Conservation (phyloP, 257 asterid species). For the Cruciata laevipes region DNA sequence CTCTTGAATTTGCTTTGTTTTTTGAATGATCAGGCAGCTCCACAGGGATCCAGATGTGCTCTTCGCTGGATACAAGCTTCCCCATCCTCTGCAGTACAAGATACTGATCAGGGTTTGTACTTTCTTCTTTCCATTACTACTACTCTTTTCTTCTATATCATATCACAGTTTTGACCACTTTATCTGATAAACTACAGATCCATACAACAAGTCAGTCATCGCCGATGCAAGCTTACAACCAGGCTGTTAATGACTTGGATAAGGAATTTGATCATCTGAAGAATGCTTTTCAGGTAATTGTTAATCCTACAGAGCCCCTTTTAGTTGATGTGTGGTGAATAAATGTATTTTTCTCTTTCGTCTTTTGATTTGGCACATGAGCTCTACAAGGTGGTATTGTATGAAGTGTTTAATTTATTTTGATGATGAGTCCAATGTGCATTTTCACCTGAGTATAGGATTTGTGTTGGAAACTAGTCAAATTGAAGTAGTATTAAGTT, state of each 20-base stretch:
- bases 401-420: not conserved
- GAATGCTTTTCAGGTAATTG: slow-evolving; percentile 63
- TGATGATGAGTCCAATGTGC: not conserved
- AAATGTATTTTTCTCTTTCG: not conserved
- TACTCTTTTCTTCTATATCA: not conserved
- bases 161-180: not conserved
- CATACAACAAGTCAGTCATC: slow-evolving; percentile 94
- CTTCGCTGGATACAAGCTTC: slow-evolving; percentile 94
- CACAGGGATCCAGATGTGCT: slow-evolving; percentile 81
- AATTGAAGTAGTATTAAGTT: not conserved
- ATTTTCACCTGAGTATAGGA: not conserved
- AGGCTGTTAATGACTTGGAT: slow-evolving; percentile 92
- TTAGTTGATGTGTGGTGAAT: not conserved
- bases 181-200: slow-evolving; percentile 44
- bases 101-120: slow-evolving; percentile 70
- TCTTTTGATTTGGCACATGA: not conserved
- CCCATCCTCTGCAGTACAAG: slow-evolving; percentile 97
- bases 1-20: slow-evolving; percentile 1
- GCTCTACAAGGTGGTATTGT: not conserved
- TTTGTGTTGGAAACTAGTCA: not conserved
- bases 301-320: not conserved
- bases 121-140: not conserved
- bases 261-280: slow-evolving; percentile 87
- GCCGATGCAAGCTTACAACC: slow-evolving; percentile 98
- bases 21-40: slow-evolving; percentile 56